Evolutionary conservation across 2,329 filamentous ascomycete species (phyloP), one percentile per base, ranked within the genome.

Genomic region (Raffaelea arxii): DNA sequence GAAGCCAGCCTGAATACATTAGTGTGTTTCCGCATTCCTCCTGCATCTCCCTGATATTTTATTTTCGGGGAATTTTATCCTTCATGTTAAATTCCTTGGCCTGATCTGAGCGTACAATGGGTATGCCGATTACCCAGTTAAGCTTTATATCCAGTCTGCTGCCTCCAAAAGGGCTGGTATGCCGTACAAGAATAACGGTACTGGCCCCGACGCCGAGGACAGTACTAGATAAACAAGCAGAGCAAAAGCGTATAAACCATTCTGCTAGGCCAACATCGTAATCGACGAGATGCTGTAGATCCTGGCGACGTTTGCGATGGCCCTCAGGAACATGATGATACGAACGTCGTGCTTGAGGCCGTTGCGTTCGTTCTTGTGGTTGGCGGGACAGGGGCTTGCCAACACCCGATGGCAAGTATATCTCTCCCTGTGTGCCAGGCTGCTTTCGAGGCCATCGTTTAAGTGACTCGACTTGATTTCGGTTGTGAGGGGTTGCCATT

Each of bases 91-190:
- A 9, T 32, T 32, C 16, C 27, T 32, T 32, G 9, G 9, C 16
- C 10, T 19, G 22, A n/a, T n/a, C n/a, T 25, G 9, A 35, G 21
- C 47, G 41, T 18, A 47, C 46, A 3, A 52, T 43, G 2, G 53
- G 53, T 1, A 53, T 19, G 23, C 47, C 48, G 3, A 51, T 38
- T 1, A 48, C 46, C 47, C 51, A 51, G 44, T 43, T 50, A 3
- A 54, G 46, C 7, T 25, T n/a, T 22, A 12, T 23, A 23, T 53
- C 53, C 2, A 54, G 37, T 11, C 19, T 25, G 14, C 22, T 49
- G 18, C 40, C 41, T 6, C 19, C n/a, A 1, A 11, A 9, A 2
- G 50, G 51, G 38, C 44, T 43, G 6, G 41, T 49, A 16, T 32
- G 39, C 5, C 27, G 46, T 4, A 46, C 48, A 1, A 54, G 49